Conservation (phyloP, 2,329 filamentous ascomycete genomes). For the Beauveria sp. region DNA sequence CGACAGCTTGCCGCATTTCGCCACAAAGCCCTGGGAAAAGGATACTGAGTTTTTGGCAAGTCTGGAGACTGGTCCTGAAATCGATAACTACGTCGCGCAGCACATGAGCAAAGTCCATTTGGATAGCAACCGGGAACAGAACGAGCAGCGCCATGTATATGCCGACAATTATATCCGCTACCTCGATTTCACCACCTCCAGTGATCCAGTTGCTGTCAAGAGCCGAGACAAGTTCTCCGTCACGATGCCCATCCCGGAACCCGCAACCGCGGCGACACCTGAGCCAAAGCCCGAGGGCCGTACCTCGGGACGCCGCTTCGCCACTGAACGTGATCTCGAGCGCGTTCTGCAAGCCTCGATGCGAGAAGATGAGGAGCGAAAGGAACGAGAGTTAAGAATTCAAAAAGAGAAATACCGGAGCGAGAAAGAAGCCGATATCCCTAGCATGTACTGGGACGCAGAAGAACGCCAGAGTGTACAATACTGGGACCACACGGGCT, state of each 20-base stretch:
- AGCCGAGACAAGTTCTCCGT: conserved; percentile 47
- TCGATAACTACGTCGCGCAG: conserved; percentile 39
- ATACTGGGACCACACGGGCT: conserved; percentile 60
- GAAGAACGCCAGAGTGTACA: conserved; percentile 50
- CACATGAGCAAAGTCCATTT: conserved; percentile 35
- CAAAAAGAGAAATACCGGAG: conserved; percentile 64
- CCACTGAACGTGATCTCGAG: conserved; percentile 66
- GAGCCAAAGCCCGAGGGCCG: conserved; percentile 52
- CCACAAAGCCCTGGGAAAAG: conserved; percentile 38
- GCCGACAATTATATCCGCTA: conserved; percentile 42
- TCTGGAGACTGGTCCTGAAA: conserved; percentile 29
- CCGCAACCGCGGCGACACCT: conserved; percentile 31
- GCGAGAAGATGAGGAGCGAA: conserved; percentile 60
- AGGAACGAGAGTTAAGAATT: conserved; percentile 56
- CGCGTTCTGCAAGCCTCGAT: conserved; percentile 65
- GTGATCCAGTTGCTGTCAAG: conserved; percentile 46
- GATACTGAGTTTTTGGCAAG: conserved; percentile 37
- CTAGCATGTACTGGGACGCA: conserved; percentile 58
- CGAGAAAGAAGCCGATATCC: conserved; percentile 69
- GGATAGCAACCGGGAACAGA: conserved; percentile 30
- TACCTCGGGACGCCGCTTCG: conserved; percentile 48
- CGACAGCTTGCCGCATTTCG: conserved; percentile 43
- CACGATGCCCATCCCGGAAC: conserved; percentile 27
- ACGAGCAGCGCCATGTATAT: conserved; percentile 33
- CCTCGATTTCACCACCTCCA: conserved; percentile 47